phyloP scores from a whole-genome alignment of 1,139 yeast species.

The Kluyveromyces sp. region DNA sequence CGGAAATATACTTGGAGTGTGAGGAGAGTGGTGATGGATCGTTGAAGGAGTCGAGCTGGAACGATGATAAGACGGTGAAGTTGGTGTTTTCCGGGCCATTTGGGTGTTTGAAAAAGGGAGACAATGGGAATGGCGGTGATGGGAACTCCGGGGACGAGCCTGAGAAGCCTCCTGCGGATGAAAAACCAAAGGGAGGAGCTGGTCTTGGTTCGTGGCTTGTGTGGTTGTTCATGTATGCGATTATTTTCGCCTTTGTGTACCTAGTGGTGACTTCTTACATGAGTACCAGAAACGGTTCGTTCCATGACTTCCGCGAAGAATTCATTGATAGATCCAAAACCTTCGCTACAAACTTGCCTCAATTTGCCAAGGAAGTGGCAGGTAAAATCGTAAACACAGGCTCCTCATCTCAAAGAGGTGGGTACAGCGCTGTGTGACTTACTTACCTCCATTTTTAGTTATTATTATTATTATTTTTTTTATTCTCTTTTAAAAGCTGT shows the following conservation, averaged over 20 bases:
- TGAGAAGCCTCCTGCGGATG: background rate
- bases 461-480: no score
- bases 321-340: slow-evolving; percentile 63
- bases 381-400: slow-evolving; percentile 61
- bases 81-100: slow-evolving; percentile 26
- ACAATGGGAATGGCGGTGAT: slow-evolving; percentile 22
- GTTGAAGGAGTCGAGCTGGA: slow-evolving; percentile 19
- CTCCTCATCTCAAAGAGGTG: slow-evolving; percentile 51
- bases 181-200: slow-evolving; percentile 26
- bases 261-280: slow-evolving; percentile 78
- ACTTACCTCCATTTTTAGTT: background rate
- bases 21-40: slow-evolving; percentile 24
- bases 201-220: slow-evolving; percentile 70
- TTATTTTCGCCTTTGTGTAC: slow-evolving; percentile 61
- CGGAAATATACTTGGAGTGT: slow-evolving; percentile 49
- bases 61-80: slow-evolving; percentile 17
- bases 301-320: slow-evolving; percentile 50
- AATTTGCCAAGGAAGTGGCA: slow-evolving; percentile 59
- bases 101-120: slow-evolving; percentile 25
- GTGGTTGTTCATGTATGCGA: slow-evolving; percentile 61
- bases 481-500: no score
- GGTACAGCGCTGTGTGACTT: slow-evolving; percentile 76
- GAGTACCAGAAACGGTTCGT: slow-evolving; percentile 35
- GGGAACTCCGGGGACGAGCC: slow-evolving; percentile 24
- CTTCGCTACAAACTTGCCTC: slow-evolving; percentile 57